Evolutionary conservation across 139 green algal species (phyloP), one percentile per base, ranked within the genome.

Genomic region (Nannochloris sp.): DNA sequence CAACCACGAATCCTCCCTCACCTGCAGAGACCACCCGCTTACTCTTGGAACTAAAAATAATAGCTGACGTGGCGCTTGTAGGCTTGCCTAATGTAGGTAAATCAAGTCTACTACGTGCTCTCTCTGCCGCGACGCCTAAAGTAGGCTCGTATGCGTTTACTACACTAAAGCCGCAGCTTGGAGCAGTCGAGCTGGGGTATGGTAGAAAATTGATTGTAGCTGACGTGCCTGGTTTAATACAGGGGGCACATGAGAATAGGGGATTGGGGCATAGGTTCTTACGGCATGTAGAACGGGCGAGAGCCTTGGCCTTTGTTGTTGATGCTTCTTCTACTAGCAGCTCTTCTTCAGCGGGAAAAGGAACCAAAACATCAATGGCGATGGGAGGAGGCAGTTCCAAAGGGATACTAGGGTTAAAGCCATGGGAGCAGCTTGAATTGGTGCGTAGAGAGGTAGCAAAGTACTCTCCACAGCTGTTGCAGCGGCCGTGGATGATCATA

Each of bases 41-140:
- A 19, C 78, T 96, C 33, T 77, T 98, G 56, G 92, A 98, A 79
- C 81, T 98, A 29, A 65, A 71, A 15, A 39, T 74, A 23, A 85
- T 99, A 39, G 94, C 95, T 1, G 91, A 97, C 67, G 79, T 96
- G 4, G 92, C 92, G 24, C 83, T 98, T 46, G 90, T 98, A 47
- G 93, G 93, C 9, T 80, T 96, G 6, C 93, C 93, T 15, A 98
- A 98, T 71, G 72, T 79, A 56, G 87, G 87, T 31, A 94, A 94
- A 63, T 83, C 67, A 12, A 91, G 79, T 3, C 75, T 94, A 65
- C 75, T 95, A 47, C 65, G 80, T 7, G 73, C 79, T 6, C 68
- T 97, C 19, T 97, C 91, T 9, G 56, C 35, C 6, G 69, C 69
- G 13, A 61, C 44, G 2, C 73, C 47, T 1, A 62, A 35, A 74